Percentiles rank a stretch among this genome's conserved stretches.
phyloP scores from a whole-genome alignment of 805 yeast species.

The Cephaloascus albidus region DNA sequence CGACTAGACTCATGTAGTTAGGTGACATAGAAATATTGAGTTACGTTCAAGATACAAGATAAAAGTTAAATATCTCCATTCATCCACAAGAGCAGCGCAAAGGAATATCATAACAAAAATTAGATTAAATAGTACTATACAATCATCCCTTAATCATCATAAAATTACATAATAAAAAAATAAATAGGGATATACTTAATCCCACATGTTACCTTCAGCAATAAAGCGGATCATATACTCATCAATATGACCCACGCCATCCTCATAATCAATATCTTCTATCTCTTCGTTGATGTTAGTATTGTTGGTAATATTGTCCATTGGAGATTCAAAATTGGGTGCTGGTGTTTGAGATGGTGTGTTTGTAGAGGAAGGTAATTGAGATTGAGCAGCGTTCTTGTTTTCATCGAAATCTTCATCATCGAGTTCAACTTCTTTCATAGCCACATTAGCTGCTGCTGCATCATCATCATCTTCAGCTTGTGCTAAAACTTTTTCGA shows the following conservation, averaged over 20 bases:
- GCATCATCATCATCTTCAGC: conserved; percentile 94
- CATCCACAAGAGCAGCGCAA: too few species aligned
- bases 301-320: conserved; percentile 6
- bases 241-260: conserved; percentile 75
- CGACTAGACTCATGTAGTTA: too few species aligned
- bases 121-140: too few species aligned
- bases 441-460: conserved; percentile 81
- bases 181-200: conserved; percentile 11
- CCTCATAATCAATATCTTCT: conserved; percentile 40
- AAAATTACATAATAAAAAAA: not conserved
- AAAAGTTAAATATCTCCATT: too few species aligned
- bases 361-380: conserved; percentile 13
- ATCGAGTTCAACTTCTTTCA: conserved; percentile 79
- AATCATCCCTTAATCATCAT: not conserved
- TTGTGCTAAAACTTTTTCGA: conserved; percentile 66
- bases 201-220: conserved; percentile 69
- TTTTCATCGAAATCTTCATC: conserved; percentile 72
- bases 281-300: conserved; percentile 11
- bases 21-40: too few species aligned
- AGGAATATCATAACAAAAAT: too few species aligned
- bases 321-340: conserved; percentile 7
- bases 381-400: conserved; percentile 11
- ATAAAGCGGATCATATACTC: conserved; percentile 93
- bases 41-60: too few species aligned
- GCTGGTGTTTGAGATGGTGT: conserved; percentile 17